Evolutionary conservation across 2,329 filamentous ascomycete genomes (phyloP).

Genomic region (Macrophomina phaseolina): DNA sequence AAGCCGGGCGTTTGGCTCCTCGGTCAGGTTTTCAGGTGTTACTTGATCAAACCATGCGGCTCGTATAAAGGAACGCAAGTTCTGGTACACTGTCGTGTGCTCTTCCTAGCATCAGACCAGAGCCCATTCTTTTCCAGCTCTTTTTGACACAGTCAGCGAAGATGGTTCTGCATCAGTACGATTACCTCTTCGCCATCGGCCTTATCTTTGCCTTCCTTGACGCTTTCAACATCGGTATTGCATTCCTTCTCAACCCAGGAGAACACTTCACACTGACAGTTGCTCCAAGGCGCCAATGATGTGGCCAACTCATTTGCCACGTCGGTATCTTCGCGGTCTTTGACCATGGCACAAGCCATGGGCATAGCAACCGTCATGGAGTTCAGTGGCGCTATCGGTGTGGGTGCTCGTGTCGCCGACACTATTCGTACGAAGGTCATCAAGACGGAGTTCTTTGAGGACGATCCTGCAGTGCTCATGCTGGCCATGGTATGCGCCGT

Average conservation of each 20-base stretch:
- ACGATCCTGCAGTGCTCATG: constrained; percentile 56
- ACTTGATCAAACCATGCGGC: neutral
- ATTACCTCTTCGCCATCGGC: constrained; percentile 69
- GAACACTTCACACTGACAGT: constrained; percentile 10
- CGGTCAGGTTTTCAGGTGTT: constrained; percentile 1
- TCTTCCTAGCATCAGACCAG: neutral
- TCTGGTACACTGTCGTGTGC: neutral
- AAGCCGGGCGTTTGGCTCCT: neutral
- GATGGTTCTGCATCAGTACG: constrained; percentile 58
- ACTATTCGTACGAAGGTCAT: constrained; percentile 58
- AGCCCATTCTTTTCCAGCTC: too few species aligned
- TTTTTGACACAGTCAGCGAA: constrained; percentile 16
- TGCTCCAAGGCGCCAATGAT: constrained; percentile 54
- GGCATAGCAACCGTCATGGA: constrained; percentile 52
- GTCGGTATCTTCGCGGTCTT: constrained; percentile 54
- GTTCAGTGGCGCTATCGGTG: constrained; percentile 52
- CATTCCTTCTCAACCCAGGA: neutral
- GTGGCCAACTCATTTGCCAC: constrained; percentile 57
- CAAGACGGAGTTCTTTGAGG: constrained; percentile 50
- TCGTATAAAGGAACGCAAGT: constrained; percentile 8
- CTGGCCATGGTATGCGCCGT: constrained; percentile 62
- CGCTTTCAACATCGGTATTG: constrained; percentile 67
- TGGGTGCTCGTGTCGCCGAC: constrained; percentile 48
- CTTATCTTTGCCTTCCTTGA: constrained; percentile 70
- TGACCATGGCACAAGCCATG: constrained; percentile 57